Percentiles rank a stretch among this genome's conserved stretches.
Conservation (phyloP, 495 filamentous ascomycete genomes). For the Penicillium silybi region DNA sequence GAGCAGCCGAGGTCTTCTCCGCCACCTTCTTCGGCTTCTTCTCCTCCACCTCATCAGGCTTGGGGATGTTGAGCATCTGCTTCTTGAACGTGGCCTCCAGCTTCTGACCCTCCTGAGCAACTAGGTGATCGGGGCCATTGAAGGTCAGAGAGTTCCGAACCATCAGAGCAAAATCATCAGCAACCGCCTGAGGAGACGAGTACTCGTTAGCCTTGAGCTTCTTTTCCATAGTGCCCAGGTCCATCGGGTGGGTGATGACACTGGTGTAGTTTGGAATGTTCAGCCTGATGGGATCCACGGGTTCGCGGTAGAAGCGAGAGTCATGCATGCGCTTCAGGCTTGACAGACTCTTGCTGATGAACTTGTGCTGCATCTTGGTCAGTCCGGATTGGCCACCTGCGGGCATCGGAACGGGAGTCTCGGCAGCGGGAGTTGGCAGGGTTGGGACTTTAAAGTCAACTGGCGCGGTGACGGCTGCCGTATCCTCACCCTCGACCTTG, state of each 20-base stretch:
- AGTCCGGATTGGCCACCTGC: conserved; percentile 31
- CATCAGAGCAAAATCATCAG: conserved; percentile 69
- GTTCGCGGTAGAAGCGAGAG: conserved; percentile 64
- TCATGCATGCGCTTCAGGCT: conserved; percentile 79
- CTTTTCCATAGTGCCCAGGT: conserved; percentile 75
- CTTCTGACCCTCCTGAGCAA: conserved; percentile 58
- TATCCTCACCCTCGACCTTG: conserved; percentile 52
- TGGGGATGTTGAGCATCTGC: conserved; percentile 49
- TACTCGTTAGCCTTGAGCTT: conserved; percentile 73
- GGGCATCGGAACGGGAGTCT: conserved; percentile 9
- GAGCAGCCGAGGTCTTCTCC: conserved; percentile 47
- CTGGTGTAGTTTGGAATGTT: conserved; percentile 68
- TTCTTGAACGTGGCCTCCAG: conserved; percentile 60
- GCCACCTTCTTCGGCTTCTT: conserved; percentile 56
- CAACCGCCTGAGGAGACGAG: conserved; percentile 56
- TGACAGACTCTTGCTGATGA: conserved; percentile 50
- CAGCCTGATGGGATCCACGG: conserved; percentile 66
- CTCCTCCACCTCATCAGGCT: conserved; percentile 53
- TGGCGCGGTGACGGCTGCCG: background rate
- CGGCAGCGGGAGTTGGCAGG: conserved; percentile 8
- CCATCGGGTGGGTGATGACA: conserved; percentile 74
- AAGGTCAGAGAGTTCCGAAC: conserved; percentile 72
- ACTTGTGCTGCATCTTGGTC: conserved; percentile 55
- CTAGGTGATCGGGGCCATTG: conserved; percentile 73
- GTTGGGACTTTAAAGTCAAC: conserved; percentile 38